Evolutionary conservation across 768 basidiomycete genomes (phyloP).

Genomic region (Krasilnikovozyma curviuscula): DNA sequence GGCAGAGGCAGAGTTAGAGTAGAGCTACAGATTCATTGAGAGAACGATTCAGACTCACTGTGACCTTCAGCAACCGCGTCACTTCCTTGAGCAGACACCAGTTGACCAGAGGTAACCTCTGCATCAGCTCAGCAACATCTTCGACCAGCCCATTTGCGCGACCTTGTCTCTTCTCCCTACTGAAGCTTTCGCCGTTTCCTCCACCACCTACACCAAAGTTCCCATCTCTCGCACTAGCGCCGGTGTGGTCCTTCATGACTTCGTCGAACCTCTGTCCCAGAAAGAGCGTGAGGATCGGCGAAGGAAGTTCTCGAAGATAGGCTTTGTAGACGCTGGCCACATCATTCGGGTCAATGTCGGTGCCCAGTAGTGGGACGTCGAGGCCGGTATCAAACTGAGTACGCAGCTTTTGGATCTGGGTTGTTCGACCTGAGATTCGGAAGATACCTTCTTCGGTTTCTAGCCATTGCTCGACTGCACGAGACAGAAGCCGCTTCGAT

Average conservation of each 20-base stretch:
- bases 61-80: conserved; percentile 30
- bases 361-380: conserved; percentile 72
- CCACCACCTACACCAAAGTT: conserved; percentile 14
- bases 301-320: conserved; percentile 76
- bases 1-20: background rate
- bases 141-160: conserved; percentile 31
- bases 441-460: conserved; percentile 16
- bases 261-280: conserved; percentile 61
- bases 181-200: conserved; percentile 14
- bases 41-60: background rate
- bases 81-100: conserved; percentile 68
- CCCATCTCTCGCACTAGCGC: conserved; percentile 20
- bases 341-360: conserved; percentile 83
- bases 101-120: conserved; percentile 56
- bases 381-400: conserved; percentile 36
- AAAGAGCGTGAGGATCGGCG: conserved; percentile 56
- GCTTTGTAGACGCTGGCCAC: conserved; percentile 86
- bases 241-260: conserved; percentile 43
- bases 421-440: conserved; percentile 65
- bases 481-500: background rate
- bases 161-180: conserved; percentile 13
- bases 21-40: background rate
- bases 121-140: conserved; percentile 44
- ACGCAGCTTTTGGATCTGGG: conserved; percentile 33
- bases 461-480: conserved; percentile 7